Conservation (phyloP, 192 early-diverging fungal genomes). For the Linnemannia hyalina region DNA sequence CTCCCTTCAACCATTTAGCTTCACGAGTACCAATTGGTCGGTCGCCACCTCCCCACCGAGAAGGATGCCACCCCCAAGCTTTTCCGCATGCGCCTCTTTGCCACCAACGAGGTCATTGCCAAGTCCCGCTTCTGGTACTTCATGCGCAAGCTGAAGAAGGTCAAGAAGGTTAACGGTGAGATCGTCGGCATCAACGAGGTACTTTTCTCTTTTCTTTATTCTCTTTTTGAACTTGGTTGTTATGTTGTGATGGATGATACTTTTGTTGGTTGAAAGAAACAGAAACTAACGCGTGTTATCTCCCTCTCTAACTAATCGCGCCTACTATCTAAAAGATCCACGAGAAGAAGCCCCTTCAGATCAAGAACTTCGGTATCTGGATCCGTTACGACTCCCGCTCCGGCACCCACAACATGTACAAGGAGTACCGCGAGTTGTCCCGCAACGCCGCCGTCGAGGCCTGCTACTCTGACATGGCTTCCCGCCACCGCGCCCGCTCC, state of each 20-base stretch:
- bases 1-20: conserved; percentile 19
- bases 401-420: conserved; percentile 99
- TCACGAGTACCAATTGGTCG: conserved; percentile 80
- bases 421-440: conserved; percentile 99
- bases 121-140: conserved; percentile 99
- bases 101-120: conserved; percentile 98
- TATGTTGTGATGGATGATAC: too few relatives aligned
- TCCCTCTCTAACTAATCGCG: background rate
- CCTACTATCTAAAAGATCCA: conserved; percentile 73
- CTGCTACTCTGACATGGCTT: conserved; percentile 88
- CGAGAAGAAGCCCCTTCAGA: conserved; percentile 91
- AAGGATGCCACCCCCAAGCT: conserved; percentile 94
- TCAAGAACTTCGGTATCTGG: conserved; percentile 99
- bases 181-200: conserved; percentile 98
- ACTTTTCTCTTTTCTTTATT: conserved; percentile 51
- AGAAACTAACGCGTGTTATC: background rate
- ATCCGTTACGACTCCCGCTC: conserved; percentile 99
- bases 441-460: conserved; percentile 71
- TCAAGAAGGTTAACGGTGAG: conserved; percentile 99
- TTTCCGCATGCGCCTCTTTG: conserved; percentile 92
- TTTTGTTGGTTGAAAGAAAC: background rate
- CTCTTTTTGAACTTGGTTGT: too few relatives aligned
- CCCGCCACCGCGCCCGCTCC: conserved; percentile 97
- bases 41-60: conserved; percentile 90
- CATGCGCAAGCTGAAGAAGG: conserved; percentile 97